phyloP scores from a whole-genome alignment of 2,329 filamentous ascomycete species.

The Ophiocordyceps unilateralis region DNA sequence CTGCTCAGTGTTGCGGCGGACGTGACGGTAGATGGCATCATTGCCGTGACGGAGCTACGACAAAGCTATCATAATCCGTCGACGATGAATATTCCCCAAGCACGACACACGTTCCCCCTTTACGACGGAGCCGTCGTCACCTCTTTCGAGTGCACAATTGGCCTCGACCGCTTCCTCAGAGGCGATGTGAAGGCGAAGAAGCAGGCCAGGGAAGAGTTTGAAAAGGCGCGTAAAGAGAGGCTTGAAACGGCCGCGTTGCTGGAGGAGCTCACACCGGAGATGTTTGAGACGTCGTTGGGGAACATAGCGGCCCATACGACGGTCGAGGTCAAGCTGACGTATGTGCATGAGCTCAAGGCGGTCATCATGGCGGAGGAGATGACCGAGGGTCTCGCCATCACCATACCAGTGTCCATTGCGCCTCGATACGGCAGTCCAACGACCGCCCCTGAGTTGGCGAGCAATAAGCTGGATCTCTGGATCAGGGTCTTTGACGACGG shows the following conservation, averaged over 20 bases:
- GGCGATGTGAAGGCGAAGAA: not conserved
- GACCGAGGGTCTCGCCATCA: not conserved
- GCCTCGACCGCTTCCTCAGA: not conserved
- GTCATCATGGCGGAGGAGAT: not conserved
- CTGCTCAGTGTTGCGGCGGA: not conserved
- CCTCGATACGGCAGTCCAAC: not conserved
- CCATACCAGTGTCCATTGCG: not conserved
- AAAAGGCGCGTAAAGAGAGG: not conserved
- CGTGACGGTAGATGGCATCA: not conserved
- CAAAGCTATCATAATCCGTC: not conserved
- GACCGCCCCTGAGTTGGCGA: not conserved
- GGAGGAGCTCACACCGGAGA: not conserved
- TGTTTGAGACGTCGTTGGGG: not conserved
- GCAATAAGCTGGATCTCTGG: not conserved
- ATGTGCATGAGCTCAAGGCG: not conserved
- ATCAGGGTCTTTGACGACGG: not conserved
- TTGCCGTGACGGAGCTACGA: not conserved
- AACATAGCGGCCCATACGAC: not conserved
- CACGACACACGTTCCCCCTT: not conserved
- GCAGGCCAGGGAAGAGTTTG: not conserved
- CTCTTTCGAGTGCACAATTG: not conserved
- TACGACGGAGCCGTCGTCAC: not conserved
- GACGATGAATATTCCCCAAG: not conserved
- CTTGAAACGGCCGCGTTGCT: not conserved
- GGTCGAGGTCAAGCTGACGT: not conserved